These are phyloP conservation scores for Penicillium janthinellum DNA, from an alignment of 2,329 filamentous ascomycete species.

Conservation along the genomic window DNA sequence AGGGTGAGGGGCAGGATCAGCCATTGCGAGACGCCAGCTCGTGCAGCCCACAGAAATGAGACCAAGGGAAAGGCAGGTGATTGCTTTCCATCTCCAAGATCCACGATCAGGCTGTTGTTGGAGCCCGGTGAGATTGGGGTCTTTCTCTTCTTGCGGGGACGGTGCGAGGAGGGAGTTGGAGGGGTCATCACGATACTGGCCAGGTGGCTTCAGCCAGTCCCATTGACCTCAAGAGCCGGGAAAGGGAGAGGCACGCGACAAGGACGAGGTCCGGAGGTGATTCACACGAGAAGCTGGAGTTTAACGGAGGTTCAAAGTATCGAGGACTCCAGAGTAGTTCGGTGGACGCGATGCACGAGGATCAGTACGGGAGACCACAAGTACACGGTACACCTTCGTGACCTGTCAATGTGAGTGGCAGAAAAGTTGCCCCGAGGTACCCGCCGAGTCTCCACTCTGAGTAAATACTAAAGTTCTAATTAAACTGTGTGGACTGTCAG, in stretches of 20 bases:
- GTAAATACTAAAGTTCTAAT: too few species aligned
- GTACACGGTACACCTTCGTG: neutral
- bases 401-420: neutral
- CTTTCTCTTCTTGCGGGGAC: conserved; percentile 51
- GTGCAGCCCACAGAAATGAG: conserved; percentile 91
- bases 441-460: conserved; percentile 18
- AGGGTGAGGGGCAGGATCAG: conserved; percentile 82
- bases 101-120: conserved; percentile 47
- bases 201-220: conserved; percentile 19
- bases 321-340: neutral
- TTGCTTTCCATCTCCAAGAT: conserved; percentile 48
- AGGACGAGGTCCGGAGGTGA: neutral
- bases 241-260: neutral
- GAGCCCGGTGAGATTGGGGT: conserved; percentile 37
- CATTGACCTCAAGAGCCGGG: conserved; percentile 22
- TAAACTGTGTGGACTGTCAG: neutral
- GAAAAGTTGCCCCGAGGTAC: conserved; percentile 16
- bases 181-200: conserved; percentile 30
- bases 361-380: conserved; percentile 2
- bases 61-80: conserved; percentile 83
- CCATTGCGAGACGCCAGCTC: conserved; percentile 84
- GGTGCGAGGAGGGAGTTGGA: conserved; percentile 39
- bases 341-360: neutral
- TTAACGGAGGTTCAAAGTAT: neutral
- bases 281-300: neutral